Conservation (phyloP, 208 protist genomes). For the Leishmania tropica region DNA sequence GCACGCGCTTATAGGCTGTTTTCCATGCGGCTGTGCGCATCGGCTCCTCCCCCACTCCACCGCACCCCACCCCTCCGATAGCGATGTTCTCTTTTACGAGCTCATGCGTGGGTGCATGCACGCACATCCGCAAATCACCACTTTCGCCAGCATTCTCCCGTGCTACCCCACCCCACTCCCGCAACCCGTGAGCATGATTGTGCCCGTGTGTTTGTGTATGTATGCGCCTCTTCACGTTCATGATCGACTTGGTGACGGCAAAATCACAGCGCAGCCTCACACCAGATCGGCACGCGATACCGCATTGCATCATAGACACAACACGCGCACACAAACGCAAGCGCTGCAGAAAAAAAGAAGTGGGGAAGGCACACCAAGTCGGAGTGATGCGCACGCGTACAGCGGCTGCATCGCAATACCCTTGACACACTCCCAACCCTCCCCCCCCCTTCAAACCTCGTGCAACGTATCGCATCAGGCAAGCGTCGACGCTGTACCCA, state of each 20-base stretch:
- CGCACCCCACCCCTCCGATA: background rate
- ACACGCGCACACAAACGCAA: too few species aligned
- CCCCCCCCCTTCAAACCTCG: background rate
- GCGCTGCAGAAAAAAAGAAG: background rate
- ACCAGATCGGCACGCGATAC: too few species aligned
- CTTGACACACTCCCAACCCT: background rate
- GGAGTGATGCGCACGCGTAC: background rate
- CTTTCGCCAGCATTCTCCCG: background rate
- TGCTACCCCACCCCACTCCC: background rate
- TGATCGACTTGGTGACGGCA: background rate
- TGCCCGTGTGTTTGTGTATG: background rate
- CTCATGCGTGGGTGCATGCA: background rate
- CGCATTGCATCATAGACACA: too few species aligned
- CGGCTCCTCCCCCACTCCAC: background rate
- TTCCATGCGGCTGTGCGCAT: background rate
- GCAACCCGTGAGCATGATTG: background rate
- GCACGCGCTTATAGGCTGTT: background rate
- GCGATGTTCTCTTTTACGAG: background rate
- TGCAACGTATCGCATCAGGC: background rate
- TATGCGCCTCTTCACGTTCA: background rate
- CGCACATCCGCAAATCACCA: background rate
- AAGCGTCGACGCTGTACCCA: background rate
- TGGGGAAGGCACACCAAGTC: background rate
- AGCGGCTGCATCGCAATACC: background rate
- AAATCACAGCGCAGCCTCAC: background rate